Conservation (phyloP, 805 yeast species). For the Jamesozyma hellenica region DNA sequence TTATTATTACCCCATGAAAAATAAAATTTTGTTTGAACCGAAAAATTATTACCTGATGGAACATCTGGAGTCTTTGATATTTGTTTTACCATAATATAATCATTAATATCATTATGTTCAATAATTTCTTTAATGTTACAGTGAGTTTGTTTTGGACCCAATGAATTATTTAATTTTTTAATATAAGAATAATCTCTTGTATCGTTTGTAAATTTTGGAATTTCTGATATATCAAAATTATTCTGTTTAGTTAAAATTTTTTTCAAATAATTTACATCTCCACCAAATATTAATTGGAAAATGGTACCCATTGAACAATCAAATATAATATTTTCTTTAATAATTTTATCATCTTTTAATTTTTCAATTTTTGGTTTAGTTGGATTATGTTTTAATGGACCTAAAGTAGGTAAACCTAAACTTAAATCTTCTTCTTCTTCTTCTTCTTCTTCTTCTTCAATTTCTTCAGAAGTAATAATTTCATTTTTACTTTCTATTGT, state of each 20-base stretch:
- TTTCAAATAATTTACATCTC: conserved; percentile 40
- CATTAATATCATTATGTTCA: conserved; percentile 38
- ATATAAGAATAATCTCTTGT: conserved; percentile 39
- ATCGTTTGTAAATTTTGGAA: conserved; percentile 32
- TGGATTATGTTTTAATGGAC: conserved; percentile 35
- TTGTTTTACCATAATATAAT: conserved; percentile 38
- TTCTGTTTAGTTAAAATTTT: conserved; percentile 46
- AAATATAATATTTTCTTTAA: conserved; percentile 39
- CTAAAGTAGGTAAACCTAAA: conserved; percentile 26
- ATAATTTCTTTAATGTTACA: conserved; percentile 50
- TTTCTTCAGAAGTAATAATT: background rate
- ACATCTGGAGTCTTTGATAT: conserved; percentile 61
- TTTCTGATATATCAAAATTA: conserved; percentile 47
- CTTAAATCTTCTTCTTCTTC: conserved; percentile 14
- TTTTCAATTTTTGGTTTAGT: conserved; percentile 36
- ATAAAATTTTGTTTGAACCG: conserved; percentile 48
- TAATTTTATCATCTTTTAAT: conserved; percentile 41
- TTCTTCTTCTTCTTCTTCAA: conserved; percentile 7
- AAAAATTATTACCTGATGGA: conserved; percentile 62
- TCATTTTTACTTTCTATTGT: conserved; percentile 3
- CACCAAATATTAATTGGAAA: conserved; percentile 50
- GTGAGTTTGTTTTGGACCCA: conserved; percentile 66
- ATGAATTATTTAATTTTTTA: conserved; percentile 50
- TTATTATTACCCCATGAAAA: conserved; percentile 54
- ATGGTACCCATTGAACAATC: conserved; percentile 61